These are phyloP conservation scores for Thermothelomyces thermophilus DNA, from an alignment of 2,329 filamentous ascomycete genomes.

Conservation along the genomic window DNA sequence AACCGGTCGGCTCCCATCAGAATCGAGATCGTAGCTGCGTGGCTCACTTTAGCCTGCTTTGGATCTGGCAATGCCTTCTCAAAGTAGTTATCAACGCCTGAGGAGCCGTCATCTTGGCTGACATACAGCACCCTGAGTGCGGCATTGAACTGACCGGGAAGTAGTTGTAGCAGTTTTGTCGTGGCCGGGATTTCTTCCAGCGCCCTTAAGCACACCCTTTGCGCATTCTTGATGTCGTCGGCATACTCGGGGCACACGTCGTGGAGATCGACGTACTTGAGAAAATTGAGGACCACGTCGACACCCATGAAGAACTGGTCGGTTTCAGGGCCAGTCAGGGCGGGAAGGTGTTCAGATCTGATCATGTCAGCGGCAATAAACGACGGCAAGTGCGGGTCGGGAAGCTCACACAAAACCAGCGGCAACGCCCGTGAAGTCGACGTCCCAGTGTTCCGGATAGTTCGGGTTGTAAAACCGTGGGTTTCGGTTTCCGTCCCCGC, in stretches of 20 bases:
- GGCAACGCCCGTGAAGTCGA: slow-evolving; percentile 74
- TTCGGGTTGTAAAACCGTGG: slow-evolving; percentile 45
- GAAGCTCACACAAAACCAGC: slow-evolving; percentile 67
- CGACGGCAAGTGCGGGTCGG: not conserved
- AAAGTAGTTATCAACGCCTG: slow-evolving; percentile 20
- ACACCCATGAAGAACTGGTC: slow-evolving; percentile 53
- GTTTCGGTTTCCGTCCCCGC: slow-evolving; percentile 35
- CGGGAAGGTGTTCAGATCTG: slow-evolving; percentile 51
- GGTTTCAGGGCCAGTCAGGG: slow-evolving; percentile 49
- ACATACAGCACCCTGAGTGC: slow-evolving; percentile 64
- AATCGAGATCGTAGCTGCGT: slow-evolving; percentile 40
- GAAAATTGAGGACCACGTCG: slow-evolving; percentile 72
- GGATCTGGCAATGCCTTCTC: slow-evolving; percentile 33
- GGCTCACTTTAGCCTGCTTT: slow-evolving; percentile 36
- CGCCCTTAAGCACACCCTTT: slow-evolving; percentile 59
- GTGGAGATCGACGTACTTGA: slow-evolving; percentile 80
- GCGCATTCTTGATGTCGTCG: slow-evolving; percentile 59
- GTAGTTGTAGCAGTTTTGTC: slow-evolving; percentile 39
- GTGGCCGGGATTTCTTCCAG: slow-evolving; percentile 59
- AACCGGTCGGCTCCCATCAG: slow-evolving; percentile 25
- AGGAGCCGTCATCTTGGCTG: slow-evolving; percentile 25
- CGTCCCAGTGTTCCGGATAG: slow-evolving; percentile 54
- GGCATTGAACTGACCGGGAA: slow-evolving; percentile 78
- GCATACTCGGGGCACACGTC: slow-evolving; percentile 78
- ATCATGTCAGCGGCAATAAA: not conserved